Evolutionary conservation across 441 rosid species (phyloP).

Genomic region (Erysimum cheiri): DNA sequence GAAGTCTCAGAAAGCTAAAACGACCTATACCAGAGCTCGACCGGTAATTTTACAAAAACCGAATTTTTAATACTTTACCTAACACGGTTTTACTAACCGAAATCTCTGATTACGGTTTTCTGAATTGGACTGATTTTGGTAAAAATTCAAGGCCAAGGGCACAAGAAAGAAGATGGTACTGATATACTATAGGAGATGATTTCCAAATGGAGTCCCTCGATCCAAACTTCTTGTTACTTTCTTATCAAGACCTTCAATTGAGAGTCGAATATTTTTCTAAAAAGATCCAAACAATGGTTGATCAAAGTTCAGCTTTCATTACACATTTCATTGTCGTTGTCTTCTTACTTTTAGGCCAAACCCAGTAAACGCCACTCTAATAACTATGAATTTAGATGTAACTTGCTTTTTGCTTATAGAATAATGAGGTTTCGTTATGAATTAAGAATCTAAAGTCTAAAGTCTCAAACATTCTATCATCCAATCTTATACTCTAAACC

Average conservation of each 20-base stretch:
- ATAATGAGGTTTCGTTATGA: too few relatives aligned
- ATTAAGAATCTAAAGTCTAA: not conserved
- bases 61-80: not conserved
- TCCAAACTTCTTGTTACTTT: not conserved
- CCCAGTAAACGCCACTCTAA: not conserved
- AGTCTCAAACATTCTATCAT: not conserved
- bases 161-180: not conserved
- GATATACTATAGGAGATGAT: too few relatives aligned
- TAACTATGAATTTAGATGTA: not conserved
- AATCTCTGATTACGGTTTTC: not conserved
- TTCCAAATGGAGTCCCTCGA: not conserved
- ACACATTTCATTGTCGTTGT: not conserved
- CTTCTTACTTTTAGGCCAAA: not conserved
- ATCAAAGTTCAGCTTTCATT: slow-evolving; percentile 3
- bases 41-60: not conserved
- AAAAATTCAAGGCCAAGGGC: not conserved
- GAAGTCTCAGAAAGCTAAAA: not conserved
- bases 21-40: slow-evolving; percentile 21
- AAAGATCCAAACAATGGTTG: not conserved
- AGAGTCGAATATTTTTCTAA: not conserved
- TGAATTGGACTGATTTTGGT: not conserved
- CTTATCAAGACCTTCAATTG: not conserved
- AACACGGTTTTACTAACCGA: not conserved
- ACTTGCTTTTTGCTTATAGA: not conserved
- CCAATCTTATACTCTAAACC: not conserved